These are phyloP conservation scores for Vitis rotundifolia DNA, from an alignment of 164 flowering plant species.

Conservation along the genomic window DNA sequence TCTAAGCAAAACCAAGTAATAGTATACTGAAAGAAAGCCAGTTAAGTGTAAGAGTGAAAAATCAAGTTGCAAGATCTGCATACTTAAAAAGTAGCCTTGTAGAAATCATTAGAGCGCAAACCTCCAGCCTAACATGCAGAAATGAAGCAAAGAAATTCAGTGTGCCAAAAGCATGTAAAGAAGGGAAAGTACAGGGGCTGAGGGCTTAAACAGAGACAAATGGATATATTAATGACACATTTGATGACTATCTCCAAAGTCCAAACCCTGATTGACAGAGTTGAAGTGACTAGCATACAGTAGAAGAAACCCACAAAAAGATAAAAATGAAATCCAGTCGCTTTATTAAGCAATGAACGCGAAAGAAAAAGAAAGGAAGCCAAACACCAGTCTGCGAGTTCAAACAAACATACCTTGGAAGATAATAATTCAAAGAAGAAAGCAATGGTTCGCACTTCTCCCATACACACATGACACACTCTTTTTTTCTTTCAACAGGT, in stretches of 20 bases:
- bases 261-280: conserved; percentile 12
- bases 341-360: conserved; percentile 1
- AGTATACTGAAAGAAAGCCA: conserved; percentile 6
- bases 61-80: conserved; percentile 3
- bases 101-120: conserved; percentile 5
- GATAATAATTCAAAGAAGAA: background rate
- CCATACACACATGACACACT: background rate
- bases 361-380: conserved; percentile 7
- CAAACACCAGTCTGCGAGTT: conserved; percentile 1
- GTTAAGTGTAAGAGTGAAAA: conserved; percentile 4
- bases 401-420: conserved; percentile 3
- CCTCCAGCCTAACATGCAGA: background rate
- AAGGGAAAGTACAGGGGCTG: conserved; percentile 8
- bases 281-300: conserved; percentile 4
- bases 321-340: background rate
- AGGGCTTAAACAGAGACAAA: conserved; percentile 27
- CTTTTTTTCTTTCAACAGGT: conserved; percentile 12
- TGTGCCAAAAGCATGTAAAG: background rate
- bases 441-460: background rate
- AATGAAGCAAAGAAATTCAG: background rate
- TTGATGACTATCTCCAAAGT: background rate
- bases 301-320: conserved; percentile 6
- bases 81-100: background rate
- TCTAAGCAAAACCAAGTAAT: background rate
- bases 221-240: background rate